Base-by-base conservation (phyloP, 305 asterid genomes). In the Salvia sclarea region DNA sequence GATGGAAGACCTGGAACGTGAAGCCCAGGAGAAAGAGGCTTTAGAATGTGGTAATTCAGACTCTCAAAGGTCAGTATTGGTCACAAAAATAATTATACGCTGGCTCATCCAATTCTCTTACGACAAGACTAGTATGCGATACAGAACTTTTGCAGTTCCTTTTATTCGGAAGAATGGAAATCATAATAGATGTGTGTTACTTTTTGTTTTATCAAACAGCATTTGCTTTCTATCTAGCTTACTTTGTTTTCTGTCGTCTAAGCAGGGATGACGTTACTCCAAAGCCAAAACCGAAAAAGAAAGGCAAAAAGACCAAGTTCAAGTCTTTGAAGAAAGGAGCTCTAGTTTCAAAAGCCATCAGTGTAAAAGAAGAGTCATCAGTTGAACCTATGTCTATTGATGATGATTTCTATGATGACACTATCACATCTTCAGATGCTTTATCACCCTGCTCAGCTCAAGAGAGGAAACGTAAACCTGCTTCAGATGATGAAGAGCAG, bases 251-350 rank as follows among this genome's bases (percentile, higher is more conserved):
- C 64, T 59, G 59, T 55, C 64, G 59, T 55, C 64, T 47, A 70
- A 76, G 68, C 89, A 95, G 98, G 88, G 84, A 83, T 74, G 83
- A 84, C 5, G 63, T 74, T 62, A 79, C 77, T 81, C 78, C 82
- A 35, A 87, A 80, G 66, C 76, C 85, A 43, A 95, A 88, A 85
- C 77, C 82, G n/a, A 95, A 89, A 90, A 95, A 89, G 90, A 92
- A 88, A 82, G 60, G 85, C 54, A 92, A 88, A 80, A 95, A 89
- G 48, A 71, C 96, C 61, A 95, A 92, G 89, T 89, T 92, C 86
- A 95, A 92, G 78, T 95, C 96, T 70, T 78, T 92, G 87, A 92
- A 85, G 92, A 91, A 83, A 85, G 97, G 91, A 62, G 80, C 92
- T 72, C 77, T 92, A 35, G 85, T 82, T 71, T 81, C 96, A 62